Evolutionary conservation across 495 filamentous ascomycete species (phyloP).

Genomic region (Pseudevernia furfuracea): DNA sequence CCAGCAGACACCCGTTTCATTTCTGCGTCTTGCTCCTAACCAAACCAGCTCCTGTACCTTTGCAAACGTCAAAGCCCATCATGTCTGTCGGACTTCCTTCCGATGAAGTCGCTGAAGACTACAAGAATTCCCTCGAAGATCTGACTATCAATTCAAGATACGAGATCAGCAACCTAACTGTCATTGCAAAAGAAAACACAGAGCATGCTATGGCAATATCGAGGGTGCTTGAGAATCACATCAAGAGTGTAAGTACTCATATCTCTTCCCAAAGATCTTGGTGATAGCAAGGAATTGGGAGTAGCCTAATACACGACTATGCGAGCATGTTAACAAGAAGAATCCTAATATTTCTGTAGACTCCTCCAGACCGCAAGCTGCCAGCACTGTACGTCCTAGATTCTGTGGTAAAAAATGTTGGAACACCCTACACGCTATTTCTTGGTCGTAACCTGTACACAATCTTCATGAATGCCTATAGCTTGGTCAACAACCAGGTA

Average conservation of each 20-base stretch:
- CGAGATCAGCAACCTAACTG: constrained; percentile 90
- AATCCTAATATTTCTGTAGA: constrained; percentile 44
- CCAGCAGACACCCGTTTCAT: constrained; percentile 17
- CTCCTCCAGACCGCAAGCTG: constrained; percentile 74
- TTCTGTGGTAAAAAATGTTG: constrained; percentile 97
- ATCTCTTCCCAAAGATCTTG: not conserved
- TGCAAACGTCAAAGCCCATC: constrained; percentile 32
- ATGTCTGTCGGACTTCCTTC: constrained; percentile 70
- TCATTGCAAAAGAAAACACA: constrained; percentile 94
- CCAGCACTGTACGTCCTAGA: constrained; percentile 97
- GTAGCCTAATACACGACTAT: not conserved
- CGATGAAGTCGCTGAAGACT: constrained; percentile 90
- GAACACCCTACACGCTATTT: constrained; percentile 91
- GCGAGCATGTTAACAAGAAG: not conserved
- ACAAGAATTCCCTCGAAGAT: constrained; percentile 85
- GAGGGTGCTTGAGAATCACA: constrained; percentile 80
- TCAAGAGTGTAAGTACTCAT: constrained; percentile 68
- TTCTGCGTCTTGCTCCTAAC: constrained; percentile 22
- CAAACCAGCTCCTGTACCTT: constrained; percentile 13
- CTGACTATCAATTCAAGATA: constrained; percentile 78
- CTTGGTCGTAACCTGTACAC: constrained; percentile 83
- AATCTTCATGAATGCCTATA: constrained; percentile 95
- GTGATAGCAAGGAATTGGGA: not conserved
- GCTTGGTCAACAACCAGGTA: constrained; percentile 70
- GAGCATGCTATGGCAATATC: constrained; percentile 89